A percentile compares a stretch with the other conserved stretches of the same genome.
Conservation (phyloP, 2,329 filamentous ascomycete genomes). For the Aplosporella prunicola region DNA sequence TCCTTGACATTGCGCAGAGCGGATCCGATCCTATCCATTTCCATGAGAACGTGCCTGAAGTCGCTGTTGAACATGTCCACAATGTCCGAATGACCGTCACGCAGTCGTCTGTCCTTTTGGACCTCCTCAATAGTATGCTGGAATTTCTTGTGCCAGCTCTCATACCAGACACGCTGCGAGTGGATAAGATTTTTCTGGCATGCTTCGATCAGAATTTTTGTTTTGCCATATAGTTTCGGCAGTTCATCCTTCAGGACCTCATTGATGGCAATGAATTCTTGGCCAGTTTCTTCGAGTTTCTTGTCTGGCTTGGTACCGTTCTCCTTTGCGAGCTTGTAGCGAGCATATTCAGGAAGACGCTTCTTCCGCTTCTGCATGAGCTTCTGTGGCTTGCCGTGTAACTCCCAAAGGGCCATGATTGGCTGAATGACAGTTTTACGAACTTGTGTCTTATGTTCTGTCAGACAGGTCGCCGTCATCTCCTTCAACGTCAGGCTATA, state of each 20-base stretch:
- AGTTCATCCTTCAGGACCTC: constrained; percentile 89
- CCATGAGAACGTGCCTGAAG: constrained; percentile 65
- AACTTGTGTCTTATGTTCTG: constrained; percentile 67
- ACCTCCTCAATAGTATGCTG: constrained; percentile 44
- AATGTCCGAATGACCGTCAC: constrained; percentile 45
- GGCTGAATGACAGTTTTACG: constrained; percentile 78
- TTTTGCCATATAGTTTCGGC: constrained; percentile 70
- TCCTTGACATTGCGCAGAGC: constrained; percentile 72
- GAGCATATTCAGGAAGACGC: constrained; percentile 80
- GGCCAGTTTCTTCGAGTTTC: constrained; percentile 72
- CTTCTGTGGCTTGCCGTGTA: constrained; percentile 74
- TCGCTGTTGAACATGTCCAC: constrained; percentile 69
- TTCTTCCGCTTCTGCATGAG: constrained; percentile 94
- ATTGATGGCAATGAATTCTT: constrained; percentile 85
- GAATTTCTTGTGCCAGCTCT: constrained; percentile 75
- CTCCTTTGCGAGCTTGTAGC: constrained; percentile 66
- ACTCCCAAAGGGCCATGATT: constrained; percentile 65
- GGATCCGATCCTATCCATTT: constrained; percentile 54
- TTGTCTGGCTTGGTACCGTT: constrained; percentile 79
- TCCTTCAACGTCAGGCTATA: constrained; percentile 84
- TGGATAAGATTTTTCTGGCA: constrained; percentile 76
- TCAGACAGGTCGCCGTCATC: constrained; percentile 70
- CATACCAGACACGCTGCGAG: constrained; percentile 75
- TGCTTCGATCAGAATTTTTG: constrained; percentile 73
- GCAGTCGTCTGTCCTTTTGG: neutral